Percentiles rank a stretch among this genome's conserved stretches.
Evolutionary conservation across 164 flowering plant genomes (phyloP).

Genomic region (Vitis vinifera): DNA sequence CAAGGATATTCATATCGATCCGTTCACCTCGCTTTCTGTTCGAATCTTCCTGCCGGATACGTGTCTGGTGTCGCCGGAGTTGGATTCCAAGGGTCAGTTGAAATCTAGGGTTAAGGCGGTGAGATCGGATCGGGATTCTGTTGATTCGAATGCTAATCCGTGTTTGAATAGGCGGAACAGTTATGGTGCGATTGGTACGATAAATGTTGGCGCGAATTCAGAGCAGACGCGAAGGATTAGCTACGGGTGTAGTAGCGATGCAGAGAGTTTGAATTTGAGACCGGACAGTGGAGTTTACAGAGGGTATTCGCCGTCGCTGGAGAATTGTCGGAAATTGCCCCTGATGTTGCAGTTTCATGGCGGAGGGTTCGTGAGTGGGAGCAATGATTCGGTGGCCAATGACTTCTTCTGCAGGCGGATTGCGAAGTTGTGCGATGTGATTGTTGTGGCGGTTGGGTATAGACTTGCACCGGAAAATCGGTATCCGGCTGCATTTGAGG

Average conservation of each 20-base stretch:
- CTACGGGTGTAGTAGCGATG: constrained; percentile 27
- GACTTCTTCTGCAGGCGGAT: constrained; percentile 46
- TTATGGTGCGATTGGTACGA: constrained; percentile 25
- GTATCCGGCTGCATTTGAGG: constrained; percentile 54
- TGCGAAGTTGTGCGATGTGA: constrained; percentile 44
- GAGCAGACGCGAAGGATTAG: constrained; percentile 39
- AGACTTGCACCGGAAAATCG: constrained; percentile 49
- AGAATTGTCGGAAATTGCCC: constrained; percentile 31
- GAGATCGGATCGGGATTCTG: constrained; percentile 9
- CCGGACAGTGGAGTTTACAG: constrained; percentile 37
- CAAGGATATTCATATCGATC: constrained; percentile 82
- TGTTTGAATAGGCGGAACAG: constrained; percentile 30
- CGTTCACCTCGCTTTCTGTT: constrained; percentile 40
- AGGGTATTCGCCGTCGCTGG: constrained; percentile 37
- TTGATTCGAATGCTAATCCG: neutral
- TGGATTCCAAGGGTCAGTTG: constrained; percentile 16
- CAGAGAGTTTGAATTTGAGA: constrained; percentile 34
- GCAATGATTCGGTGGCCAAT: constrained; percentile 45
- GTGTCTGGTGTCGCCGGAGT: constrained; percentile 37
- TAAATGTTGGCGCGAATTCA: neutral
- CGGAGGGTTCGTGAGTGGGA: constrained; percentile 56
- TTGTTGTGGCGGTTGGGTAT: constrained; percentile 47
- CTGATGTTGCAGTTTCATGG: constrained; percentile 55
- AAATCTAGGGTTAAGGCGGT: constrained; percentile 10
- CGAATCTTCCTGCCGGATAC: constrained; percentile 54